Percentiles rank a stretch among this genome's conserved stretches.
Evolutionary conservation across 2,329 filamentous ascomycete species (phyloP).

Genomic region (Diaporthe eres): DNA sequence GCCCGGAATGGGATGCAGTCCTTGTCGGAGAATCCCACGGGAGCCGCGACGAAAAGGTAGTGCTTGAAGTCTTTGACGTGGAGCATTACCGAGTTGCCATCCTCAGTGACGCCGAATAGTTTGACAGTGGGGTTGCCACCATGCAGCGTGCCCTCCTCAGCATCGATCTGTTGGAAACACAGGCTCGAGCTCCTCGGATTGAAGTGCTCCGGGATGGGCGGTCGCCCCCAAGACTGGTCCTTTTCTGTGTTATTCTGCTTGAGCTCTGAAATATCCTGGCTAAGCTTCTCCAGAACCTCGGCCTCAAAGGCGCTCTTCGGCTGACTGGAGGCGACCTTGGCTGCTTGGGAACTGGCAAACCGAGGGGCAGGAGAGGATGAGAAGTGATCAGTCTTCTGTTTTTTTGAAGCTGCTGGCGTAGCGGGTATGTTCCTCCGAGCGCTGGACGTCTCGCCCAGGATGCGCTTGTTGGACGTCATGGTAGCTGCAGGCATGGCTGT

Average conservation of each 20-base stretch:
- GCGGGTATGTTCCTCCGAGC: slow-evolving; percentile 72
- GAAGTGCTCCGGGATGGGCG: slow-evolving; percentile 65
- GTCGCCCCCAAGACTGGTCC: slow-evolving; percentile 90
- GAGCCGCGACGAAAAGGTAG: slow-evolving; percentile 94
- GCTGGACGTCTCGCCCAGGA: slow-evolving; percentile 77
- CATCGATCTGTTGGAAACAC: slow-evolving; percentile 96
- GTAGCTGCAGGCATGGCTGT: slow-evolving; percentile 60
- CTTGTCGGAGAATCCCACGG: slow-evolving; percentile 81
- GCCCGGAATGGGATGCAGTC: slow-evolving; percentile 85
- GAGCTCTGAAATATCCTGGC: slow-evolving; percentile 89
- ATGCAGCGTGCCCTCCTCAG: slow-evolving; percentile 87
- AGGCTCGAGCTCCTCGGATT: slow-evolving; percentile 75
- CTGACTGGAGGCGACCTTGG: slow-evolving; percentile 79
- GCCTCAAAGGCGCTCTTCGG: slow-evolving; percentile 93
- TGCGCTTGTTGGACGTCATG: slow-evolving; percentile 78
- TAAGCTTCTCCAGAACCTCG: slow-evolving; percentile 95
- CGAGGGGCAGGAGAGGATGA: slow-evolving; percentile 69
- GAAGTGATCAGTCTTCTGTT: slow-evolving; percentile 81
- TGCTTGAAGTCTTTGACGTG: slow-evolving; percentile 97
- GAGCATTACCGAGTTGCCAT: slow-evolving; percentile 91
- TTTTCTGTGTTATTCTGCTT: slow-evolving; percentile 91
- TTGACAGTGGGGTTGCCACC: slow-evolving; percentile 85
- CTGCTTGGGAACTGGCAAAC: slow-evolving; percentile 75
- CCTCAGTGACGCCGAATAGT: slow-evolving; percentile 89
- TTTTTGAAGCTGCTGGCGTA: slow-evolving; percentile 77